Evolutionary conservation across 2,329 filamentous ascomycete species (phyloP).

Genomic region (Venturia asperata): DNA sequence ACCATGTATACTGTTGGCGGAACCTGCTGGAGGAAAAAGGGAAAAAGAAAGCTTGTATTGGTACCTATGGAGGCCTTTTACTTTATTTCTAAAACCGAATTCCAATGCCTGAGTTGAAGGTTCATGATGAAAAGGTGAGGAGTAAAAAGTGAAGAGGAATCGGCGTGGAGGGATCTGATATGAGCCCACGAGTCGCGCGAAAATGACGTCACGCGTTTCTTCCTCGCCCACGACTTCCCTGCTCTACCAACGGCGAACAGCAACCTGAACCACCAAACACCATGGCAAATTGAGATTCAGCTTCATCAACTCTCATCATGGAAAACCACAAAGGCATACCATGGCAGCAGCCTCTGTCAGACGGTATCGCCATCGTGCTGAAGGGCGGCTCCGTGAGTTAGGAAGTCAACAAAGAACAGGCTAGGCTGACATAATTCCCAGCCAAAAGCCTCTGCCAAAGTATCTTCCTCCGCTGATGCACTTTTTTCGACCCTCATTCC

Average conservation of each 20-base stretch:
- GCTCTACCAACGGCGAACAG: neutral
- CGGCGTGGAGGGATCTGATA: no score
- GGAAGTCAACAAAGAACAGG: neutral
- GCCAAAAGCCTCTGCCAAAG: neutral
- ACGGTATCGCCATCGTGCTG: neutral
- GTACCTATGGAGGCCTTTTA: no score
- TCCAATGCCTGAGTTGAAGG: no score
- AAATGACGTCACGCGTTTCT: neutral
- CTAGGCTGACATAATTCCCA: neutral
- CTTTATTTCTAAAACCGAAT: no score
- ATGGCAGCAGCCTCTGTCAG: neutral
- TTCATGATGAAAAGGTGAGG: no score
- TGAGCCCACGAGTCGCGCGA: no score
- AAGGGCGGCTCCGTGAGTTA: neutral
- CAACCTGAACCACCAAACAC: neutral
- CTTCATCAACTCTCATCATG: neutral
- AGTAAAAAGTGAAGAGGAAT: no score
- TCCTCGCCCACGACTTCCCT: neutral
- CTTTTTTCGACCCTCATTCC: conserved; percentile 48
- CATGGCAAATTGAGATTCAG: neutral
- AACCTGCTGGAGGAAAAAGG: no score
- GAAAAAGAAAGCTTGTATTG: no score
- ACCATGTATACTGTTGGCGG: no score
- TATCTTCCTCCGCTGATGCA: conserved; percentile 33
- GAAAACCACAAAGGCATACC: neutral